These are phyloP conservation scores for Zalaria obscura DNA, from an alignment of 2,329 filamentous ascomycete species.

Conservation along the genomic window DNA sequence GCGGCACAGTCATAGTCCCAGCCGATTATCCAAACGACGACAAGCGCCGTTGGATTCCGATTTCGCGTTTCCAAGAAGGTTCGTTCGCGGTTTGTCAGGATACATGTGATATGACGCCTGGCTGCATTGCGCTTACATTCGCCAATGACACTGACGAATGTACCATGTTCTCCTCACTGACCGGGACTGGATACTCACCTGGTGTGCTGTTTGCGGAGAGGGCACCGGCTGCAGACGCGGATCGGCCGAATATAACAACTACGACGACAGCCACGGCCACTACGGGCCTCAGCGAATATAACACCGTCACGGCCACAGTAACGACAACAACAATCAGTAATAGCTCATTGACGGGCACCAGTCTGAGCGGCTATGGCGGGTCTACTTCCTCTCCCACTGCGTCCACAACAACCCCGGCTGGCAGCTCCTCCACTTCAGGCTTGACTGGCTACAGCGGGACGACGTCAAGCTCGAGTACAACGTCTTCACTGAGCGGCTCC, in stretches of 20 bases:
- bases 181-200: conserved; percentile 1
- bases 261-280: background rate
- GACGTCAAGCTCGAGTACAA: too few relatives aligned
- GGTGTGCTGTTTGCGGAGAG: conserved; percentile 1
- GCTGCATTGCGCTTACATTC: conserved; percentile 3
- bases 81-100: conserved; percentile 2
- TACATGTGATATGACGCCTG: background rate
- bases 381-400: background rate
- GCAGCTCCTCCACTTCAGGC: background rate
- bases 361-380: background rate
- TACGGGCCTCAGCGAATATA: background rate
- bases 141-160: background rate
- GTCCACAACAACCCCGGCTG: background rate
- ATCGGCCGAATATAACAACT: background rate
- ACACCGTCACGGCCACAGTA: background rate
- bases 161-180: conserved; percentile 1
- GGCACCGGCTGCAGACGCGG: conserved; percentile 2
- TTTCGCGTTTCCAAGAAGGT: background rate
- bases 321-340: background rate
- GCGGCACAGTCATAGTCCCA: conserved; percentile 2
- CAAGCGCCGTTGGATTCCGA: background rate
- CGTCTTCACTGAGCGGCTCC: too few relatives aligned
- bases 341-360: background rate
- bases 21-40: background rate
- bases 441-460: too few relatives aligned